Evolutionary conservation across 768 basidiomycete genomes (phyloP).

Genomic region (Plicaturopsis crispa): DNA sequence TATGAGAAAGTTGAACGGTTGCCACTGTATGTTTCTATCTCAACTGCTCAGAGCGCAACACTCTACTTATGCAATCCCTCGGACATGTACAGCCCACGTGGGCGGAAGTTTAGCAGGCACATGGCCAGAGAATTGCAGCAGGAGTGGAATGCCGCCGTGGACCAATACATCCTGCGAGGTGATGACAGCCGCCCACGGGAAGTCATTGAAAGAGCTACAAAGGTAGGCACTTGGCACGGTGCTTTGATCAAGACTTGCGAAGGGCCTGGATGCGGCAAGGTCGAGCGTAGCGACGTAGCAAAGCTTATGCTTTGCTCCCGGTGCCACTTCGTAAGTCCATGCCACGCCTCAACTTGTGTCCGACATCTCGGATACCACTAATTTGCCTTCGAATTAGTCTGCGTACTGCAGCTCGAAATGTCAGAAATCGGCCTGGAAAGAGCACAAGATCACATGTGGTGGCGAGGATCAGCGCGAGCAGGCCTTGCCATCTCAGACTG

Average conservation of each 20-base stretch:
- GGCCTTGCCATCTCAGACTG: neutral
- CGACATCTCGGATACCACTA: neutral
- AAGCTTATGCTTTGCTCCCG: slow-evolving; percentile 11
- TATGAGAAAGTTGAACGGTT: neutral
- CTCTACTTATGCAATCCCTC: neutral
- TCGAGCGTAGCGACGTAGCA: slow-evolving; percentile 10
- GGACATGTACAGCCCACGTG: neutral
- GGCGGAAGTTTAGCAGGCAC: neutral
- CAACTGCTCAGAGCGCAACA: no score
- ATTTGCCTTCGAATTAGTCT: neutral
- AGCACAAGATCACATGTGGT: slow-evolving; percentile 10
- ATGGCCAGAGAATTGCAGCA: neutral
- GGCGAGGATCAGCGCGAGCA: neutral
- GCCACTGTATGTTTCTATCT: neutral
- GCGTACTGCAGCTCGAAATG: slow-evolving; percentile 12
- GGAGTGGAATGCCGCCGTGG: slow-evolving; percentile 18
- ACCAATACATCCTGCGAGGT: slow-evolving; percentile 14
- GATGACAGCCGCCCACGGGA: slow-evolving; percentile 9
- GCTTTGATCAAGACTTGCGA: slow-evolving; percentile 15
- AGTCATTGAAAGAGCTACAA: slow-evolving; percentile 15
- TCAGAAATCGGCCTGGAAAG: slow-evolving; percentile 11
- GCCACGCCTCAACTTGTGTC: neutral
- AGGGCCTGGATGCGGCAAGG: slow-evolving; percentile 9
- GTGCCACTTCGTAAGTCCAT: slow-evolving; percentile 16
- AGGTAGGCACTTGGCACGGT: slow-evolving; percentile 15